Evolutionary conservation across 805 yeast genomes (phyloP).

Genomic region (Citeromyces matritensis): DNA sequence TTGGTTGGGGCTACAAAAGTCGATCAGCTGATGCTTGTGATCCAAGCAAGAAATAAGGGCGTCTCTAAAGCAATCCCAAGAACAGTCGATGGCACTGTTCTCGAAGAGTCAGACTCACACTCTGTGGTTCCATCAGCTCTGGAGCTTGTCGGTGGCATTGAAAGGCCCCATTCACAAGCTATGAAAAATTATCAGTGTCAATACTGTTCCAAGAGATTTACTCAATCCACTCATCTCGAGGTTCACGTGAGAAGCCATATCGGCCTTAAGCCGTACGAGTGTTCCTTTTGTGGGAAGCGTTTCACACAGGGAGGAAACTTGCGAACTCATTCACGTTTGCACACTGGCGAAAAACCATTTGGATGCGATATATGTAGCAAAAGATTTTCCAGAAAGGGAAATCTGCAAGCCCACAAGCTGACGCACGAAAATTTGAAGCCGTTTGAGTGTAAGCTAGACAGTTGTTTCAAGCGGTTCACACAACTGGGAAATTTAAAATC

Average conservation of each 20-base stretch:
- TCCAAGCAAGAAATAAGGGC: slow-evolving; percentile 78
- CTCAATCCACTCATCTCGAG: slow-evolving; percentile 51
- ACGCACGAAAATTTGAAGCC: slow-evolving; percentile 77
- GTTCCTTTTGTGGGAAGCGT: slow-evolving; percentile 63
- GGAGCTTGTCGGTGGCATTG: slow-evolving; percentile 69
- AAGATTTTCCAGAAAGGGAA: slow-evolving; percentile 80
- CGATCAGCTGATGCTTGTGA: slow-evolving; percentile 81
- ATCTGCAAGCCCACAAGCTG: slow-evolving; percentile 72
- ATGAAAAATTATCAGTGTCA: slow-evolving; percentile 23
- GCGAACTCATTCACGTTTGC: slow-evolving; percentile 72
- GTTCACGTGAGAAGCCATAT: slow-evolving; percentile 82
- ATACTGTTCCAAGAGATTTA: slow-evolving; percentile 26
- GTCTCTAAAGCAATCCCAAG: slow-evolving; percentile 48
- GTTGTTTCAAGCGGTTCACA: slow-evolving; percentile 73
- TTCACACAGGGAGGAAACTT: slow-evolving; percentile 88
- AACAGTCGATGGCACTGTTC: slow-evolving; percentile 54
- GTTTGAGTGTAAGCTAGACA: slow-evolving; percentile 63
- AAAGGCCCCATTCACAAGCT: slow-evolving; percentile 32
- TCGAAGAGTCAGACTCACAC: slow-evolving; percentile 22
- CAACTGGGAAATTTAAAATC: slow-evolving; percentile 90
- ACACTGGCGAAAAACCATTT: slow-evolving; percentile 89
- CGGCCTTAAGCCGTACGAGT: slow-evolving; percentile 73
- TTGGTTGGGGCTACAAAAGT: slow-evolving; percentile 77
- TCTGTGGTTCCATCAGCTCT: slow-evolving; percentile 41
- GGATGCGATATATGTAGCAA: slow-evolving; percentile 64